Conservation (phyloP, 306 rosid species). For the Medicago lupulina region DNA sequence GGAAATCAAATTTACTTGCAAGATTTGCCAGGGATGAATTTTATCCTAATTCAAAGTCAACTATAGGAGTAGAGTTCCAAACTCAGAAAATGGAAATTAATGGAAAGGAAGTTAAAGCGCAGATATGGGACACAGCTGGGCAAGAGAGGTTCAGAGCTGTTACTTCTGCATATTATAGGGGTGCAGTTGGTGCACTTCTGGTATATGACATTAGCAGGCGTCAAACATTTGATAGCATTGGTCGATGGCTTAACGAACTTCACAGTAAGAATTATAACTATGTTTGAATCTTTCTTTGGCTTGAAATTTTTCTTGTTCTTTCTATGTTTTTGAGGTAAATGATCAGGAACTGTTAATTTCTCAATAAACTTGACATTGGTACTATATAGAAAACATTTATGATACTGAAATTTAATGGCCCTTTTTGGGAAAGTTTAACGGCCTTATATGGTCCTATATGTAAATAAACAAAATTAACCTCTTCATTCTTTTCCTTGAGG, state of each 20-base stretch:
- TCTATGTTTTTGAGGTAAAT: conserved; percentile 30
- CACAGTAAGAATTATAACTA: conserved; percentile 65
- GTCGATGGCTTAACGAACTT: conserved; percentile 90
- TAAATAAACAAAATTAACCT: conserved; percentile 19
- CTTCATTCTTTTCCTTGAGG: neutral
- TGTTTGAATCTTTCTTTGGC: neutral
- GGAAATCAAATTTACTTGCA: conserved; percentile 91
- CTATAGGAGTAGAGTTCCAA: conserved; percentile 94
- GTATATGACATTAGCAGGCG: conserved; percentile 86
- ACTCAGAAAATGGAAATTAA: conserved; percentile 82
- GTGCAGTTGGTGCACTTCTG: conserved; percentile 91
- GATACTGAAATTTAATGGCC: conserved; percentile 7
- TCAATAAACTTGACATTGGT: conserved; percentile 1
- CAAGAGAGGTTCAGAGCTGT: conserved; percentile 95
- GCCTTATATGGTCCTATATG: neutral
- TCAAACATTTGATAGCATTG: conserved; percentile 85
- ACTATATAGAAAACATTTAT: neutral
- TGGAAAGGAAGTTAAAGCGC: conserved; percentile 90
- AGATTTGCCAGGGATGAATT: conserved; percentile 93
- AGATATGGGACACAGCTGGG: conserved; percentile 96
- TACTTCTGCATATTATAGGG: conserved; percentile 91
- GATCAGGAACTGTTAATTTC: conserved; percentile 25
- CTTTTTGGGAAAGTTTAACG: no score
- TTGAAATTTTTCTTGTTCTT: conserved; percentile 30
- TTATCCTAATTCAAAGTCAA: conserved; percentile 89